phyloP scores from a whole-genome alignment of 139 green algal species.

The Chlamydomonas schloesseri region DNA sequence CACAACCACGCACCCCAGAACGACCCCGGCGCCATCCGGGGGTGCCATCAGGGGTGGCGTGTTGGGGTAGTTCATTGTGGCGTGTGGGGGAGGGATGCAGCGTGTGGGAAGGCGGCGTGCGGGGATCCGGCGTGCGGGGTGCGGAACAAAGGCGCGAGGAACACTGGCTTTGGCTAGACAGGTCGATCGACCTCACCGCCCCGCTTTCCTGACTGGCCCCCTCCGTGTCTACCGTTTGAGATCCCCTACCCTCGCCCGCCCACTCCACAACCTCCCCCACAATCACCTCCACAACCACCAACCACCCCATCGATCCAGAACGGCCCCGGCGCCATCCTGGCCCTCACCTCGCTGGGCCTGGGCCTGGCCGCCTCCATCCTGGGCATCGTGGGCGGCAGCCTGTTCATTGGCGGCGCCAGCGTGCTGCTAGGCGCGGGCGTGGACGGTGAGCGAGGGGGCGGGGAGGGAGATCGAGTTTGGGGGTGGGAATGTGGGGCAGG shows the following conservation, averaged over 20 bases:
- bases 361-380: conserved; percentile 17
- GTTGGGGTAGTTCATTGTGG: no score
- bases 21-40: no score
- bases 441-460: neutral
- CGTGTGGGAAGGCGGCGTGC: no score
- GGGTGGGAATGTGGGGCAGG: neutral
- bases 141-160: no score
- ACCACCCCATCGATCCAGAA: neutral
- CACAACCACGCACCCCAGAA: no score
- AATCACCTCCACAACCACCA: neutral
- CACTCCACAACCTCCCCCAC: neutral
- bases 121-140: no score
- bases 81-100: no score
- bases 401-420: conserved; percentile 21
- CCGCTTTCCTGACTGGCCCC: no score
- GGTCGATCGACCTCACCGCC: no score
- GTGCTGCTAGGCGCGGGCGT: conserved; percentile 7
- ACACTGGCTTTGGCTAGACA: no score
- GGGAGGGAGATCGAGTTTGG: neutral
- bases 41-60: no score
- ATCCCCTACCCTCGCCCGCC: neutral
- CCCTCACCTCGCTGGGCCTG: conserved; percentile 1
- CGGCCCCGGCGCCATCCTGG: neutral
- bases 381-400: conserved; percentile 17
- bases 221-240: no score